Evolutionary conservation across 1,284 basidiomycete genomes (phyloP).

Genomic region (Leccinum variabile): DNA sequence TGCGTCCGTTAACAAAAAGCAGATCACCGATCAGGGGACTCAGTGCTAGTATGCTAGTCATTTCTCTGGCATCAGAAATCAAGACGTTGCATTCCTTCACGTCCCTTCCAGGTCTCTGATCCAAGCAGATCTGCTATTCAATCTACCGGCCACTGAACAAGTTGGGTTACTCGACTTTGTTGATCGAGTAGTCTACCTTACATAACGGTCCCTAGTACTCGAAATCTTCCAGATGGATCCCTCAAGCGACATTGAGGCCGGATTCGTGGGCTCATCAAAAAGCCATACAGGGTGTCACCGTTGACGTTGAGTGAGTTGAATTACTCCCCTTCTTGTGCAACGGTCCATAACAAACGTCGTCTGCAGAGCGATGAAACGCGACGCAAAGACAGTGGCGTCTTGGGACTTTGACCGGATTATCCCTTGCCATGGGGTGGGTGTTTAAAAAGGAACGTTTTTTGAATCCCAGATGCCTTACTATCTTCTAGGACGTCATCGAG

Average conservation of each 20-base stretch:
- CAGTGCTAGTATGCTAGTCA: conserved; percentile 46
- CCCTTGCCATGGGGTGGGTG: conserved; percentile 85
- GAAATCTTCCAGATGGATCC: conserved; percentile 47
- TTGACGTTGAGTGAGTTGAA: conserved; percentile 29
- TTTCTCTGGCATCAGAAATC: conserved; percentile 81
- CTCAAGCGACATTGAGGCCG: conserved; percentile 55
- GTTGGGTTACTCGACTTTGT: conserved; percentile 39
- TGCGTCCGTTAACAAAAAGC: conserved; percentile 26
- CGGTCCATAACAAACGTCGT: neutral
- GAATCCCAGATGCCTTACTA: conserved; percentile 8
- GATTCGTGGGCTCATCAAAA: conserved; percentile 59
- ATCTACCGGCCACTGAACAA: conserved; percentile 87
- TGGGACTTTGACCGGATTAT: conserved; percentile 93
- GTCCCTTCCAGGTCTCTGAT: conserved; percentile 76
- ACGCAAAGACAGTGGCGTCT: conserved; percentile 66
- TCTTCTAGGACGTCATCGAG: conserved; percentile 76
- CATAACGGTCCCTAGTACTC: conserved; percentile 44
- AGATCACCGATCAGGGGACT: conserved; percentile 1
- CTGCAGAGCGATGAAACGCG: conserved; percentile 70
- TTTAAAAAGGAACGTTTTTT: neutral
- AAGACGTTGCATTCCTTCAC: conserved; percentile 91
- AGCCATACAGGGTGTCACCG: conserved; percentile 40
- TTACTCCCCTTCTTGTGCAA: neutral
- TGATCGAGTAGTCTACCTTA: neutral
- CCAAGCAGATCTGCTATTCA: conserved; percentile 88